These are phyloP conservation scores for Leishmania lainsoni DNA, from an alignment of 208 protist genomes.

Conservation along the genomic window DNA sequence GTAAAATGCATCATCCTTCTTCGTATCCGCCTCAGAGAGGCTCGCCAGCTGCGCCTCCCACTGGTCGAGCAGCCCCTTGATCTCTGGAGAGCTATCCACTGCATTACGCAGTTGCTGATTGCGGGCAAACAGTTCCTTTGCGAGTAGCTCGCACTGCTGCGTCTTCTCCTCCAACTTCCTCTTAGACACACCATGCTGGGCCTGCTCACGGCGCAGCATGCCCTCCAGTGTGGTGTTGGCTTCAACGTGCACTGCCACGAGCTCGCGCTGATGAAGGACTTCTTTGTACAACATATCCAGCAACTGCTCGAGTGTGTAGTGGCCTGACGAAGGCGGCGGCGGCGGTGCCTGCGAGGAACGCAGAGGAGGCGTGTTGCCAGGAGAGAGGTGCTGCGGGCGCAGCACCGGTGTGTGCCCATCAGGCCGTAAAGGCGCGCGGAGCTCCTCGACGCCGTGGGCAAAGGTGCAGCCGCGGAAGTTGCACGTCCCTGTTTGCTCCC, in stretches of 20 bases:
- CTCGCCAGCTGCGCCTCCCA: conserved; percentile 35
- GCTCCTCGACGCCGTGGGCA: conserved; percentile 82
- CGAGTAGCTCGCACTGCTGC: conserved; percentile 33
- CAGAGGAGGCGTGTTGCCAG: conserved; percentile 43
- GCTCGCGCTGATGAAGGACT: conserved; percentile 57
- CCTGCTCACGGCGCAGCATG: conserved; percentile 65
- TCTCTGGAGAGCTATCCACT: conserved; percentile 21
- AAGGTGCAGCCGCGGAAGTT: conserved; percentile 82
- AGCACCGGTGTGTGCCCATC: conserved; percentile 48
- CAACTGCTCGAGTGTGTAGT: conserved; percentile 60
- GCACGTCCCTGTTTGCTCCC: conserved; percentile 67
- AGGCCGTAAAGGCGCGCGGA: conserved; percentile 50
- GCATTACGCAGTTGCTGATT: conserved; percentile 37
- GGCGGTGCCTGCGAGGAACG: conserved; percentile 26
- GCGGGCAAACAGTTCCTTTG: conserved; percentile 26
- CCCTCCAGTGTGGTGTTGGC: conserved; percentile 73
- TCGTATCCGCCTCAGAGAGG: conserved; percentile 20
- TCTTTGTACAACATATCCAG: conserved; percentile 72
- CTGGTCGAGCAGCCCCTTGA: conserved; percentile 28
- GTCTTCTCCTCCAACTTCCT: conserved; percentile 47
- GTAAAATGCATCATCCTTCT: conserved; percentile 25
- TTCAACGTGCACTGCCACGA: conserved; percentile 64
- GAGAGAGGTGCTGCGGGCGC: conserved; percentile 34
- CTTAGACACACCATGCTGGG: conserved; percentile 42
- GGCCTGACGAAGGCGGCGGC: conserved; percentile 18